Evolutionary conservation across 345 rosid genomes (phyloP), one percentile per base, ranked within the genome.

Genomic region (Leavenworthia alabamica): DNA sequence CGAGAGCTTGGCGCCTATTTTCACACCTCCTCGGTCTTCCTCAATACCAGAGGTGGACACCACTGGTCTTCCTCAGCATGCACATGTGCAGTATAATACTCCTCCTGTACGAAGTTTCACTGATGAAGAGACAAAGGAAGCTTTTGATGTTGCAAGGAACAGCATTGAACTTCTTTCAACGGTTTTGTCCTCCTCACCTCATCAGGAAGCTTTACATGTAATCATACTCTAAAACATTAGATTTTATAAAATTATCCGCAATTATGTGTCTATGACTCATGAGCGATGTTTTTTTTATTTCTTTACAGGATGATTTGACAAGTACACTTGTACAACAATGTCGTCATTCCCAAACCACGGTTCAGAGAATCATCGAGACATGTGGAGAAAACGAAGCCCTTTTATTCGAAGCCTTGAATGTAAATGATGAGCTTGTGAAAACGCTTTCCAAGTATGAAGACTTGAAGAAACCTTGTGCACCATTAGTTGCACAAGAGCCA

Each of bases 131-230:
- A 82, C 82, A 2, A 92, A 85, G 72, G 98, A 92, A 77, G 85
- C 93, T 71, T 86, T 89, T 78, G 88, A 89, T 72, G 87, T 89
- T 48, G 95, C 98, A 26, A 85, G 93, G 73, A 92, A 92, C 77
- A 82, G 84, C 70, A 76, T 86, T 47, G 97, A 89, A 71, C 95
- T 92, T 77, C 89, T 92, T 52, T 51, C 81, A 0, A 85, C 93
- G 10, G 90, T 92, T 63, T 63, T 92, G 66, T 79, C 93, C 32
- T 86, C 95, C 62, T 85, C 95, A 24, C 89, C 95, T 1, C 80
- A 88, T 39, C 95, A 83, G 67, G 95, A 91, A 62, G 89, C 75
- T 60, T 71, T 83, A 37, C 54, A 85, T 88, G 98, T 92, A 79
- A 54, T 58, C 5, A 69, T 29, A 51, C 11, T 37, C 32, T 20